phyloP scores from a whole-genome alignment of 2,329 filamentous ascomycete species.

The Arachnomyces sp. region DNA sequence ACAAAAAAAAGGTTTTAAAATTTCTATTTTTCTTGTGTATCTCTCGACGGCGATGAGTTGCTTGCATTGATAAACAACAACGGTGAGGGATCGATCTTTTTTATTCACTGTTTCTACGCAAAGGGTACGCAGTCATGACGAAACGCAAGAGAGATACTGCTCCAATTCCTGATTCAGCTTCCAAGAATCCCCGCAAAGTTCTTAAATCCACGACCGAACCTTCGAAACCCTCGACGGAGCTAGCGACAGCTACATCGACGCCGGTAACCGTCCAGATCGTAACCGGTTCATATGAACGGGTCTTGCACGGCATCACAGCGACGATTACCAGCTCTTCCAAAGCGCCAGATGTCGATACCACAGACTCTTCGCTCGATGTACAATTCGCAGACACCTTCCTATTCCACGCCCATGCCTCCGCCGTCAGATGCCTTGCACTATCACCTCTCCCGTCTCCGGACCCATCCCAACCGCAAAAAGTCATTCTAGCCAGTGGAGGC shows the following conservation, averaged over 20 bases:
- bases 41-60: no score
- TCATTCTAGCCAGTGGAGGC: conserved; percentile 82
- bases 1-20: background rate
- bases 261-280: conserved; percentile 72
- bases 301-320: conserved; percentile 85
- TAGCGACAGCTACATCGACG: conserved; percentile 15
- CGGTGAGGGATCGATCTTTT: no score
- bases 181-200: conserved; percentile 23
- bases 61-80: no score
- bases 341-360: conserved; percentile 17
- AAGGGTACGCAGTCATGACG: conserved; percentile 24
- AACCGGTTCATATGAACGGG: conserved; percentile 86
- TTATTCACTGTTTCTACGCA: background rate
- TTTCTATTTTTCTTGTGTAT: background rate
- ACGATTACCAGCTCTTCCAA: conserved; percentile 44
- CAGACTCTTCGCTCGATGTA: conserved; percentile 32
- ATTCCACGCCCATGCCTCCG: conserved; percentile 86
- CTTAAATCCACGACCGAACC: conserved; percentile 23
- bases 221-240: conserved; percentile 17
- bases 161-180: conserved; percentile 18
- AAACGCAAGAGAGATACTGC: conserved; percentile 39
- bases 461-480: conserved; percentile 60
- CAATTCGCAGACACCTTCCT: conserved; percentile 88
- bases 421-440: conserved; percentile 80
- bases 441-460: conserved; percentile 61